Conservation (phyloP, 306 rosid genomes). For the Glycine latifolia region DNA sequence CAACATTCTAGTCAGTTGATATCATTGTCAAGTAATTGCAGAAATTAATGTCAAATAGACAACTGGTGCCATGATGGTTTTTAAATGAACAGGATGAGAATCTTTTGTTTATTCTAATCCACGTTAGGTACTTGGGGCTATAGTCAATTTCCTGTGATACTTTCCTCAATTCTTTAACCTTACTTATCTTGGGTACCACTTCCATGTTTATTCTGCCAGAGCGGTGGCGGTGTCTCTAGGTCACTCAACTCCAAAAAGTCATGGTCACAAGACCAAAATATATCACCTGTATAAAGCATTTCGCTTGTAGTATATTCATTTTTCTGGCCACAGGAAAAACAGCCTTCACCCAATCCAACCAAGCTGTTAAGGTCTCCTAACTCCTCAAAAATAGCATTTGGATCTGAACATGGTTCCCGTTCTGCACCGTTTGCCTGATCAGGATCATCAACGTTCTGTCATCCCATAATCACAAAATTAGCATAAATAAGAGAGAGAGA, state of each 20-base stretch:
- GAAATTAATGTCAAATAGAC: too few relatives aligned
- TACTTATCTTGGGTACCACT: conserved; percentile 21
- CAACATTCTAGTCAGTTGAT: too few relatives aligned
- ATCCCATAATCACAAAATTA: conserved; percentile 30
- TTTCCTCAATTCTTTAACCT: conserved; percentile 15
- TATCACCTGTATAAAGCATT: conserved; percentile 22
- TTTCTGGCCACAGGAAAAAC: conserved; percentile 31
- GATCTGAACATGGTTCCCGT: conserved; percentile 9
- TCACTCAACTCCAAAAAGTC: conserved; percentile 69
- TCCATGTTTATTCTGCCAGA: conserved; percentile 13
- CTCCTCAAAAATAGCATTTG: conserved; percentile 42
- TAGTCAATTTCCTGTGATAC: too few relatives aligned
- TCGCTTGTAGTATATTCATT: conserved; percentile 24
- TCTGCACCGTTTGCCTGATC: conserved; percentile 29
- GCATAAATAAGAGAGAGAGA: not conserved
- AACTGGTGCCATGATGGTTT: not conserved
- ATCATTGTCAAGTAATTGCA: too few relatives aligned
- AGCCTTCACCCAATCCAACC: conserved; percentile 32
- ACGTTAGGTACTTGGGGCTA: not conserved
- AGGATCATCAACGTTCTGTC: conserved; percentile 42
- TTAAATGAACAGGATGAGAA: conserved; percentile 24
- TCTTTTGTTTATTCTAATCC: not conserved
- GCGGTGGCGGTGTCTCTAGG: conserved; percentile 51
- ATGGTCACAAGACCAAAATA: not conserved
- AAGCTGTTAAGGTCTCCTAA: conserved; percentile 53